Conservation (phyloP, 768 basidiomycete species). For the Russula dissimulans region DNA sequence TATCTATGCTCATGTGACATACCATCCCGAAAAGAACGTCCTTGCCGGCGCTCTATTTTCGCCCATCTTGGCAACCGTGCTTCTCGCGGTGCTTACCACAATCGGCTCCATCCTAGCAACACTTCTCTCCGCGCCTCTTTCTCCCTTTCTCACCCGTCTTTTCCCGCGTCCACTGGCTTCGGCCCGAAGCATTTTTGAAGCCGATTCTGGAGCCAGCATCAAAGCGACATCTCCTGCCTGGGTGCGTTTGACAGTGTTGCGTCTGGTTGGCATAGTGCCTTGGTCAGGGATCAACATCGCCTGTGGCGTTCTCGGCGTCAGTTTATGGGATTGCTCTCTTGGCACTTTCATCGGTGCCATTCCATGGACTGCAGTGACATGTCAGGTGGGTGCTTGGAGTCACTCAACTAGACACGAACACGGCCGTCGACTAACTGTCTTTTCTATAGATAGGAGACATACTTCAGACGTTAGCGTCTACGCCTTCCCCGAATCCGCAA, state of each 20-base stretch:
- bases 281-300: slow-evolving; percentile 98
- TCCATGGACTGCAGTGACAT: slow-evolving; percentile 89
- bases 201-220: slow-evolving; percentile 41
- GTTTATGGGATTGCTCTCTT: slow-evolving; percentile 62
- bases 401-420: background rate
- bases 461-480: slow-evolving; percentile 71
- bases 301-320: slow-evolving; percentile 84
- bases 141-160: slow-evolving; percentile 69
- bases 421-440: background rate
- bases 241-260: slow-evolving; percentile 80
- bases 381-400: slow-evolving; percentile 49
- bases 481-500: slow-evolving; percentile 59
- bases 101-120: slow-evolving; percentile 79
- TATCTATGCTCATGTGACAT: background rate
- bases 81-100: slow-evolving; percentile 80
- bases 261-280: slow-evolving; percentile 87
- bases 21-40: slow-evolving; percentile 53
- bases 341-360: slow-evolving; percentile 78
- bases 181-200: slow-evolving; percentile 74
- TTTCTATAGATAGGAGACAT: slow-evolving; percentile 69
- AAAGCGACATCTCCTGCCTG: slow-evolving; percentile 40
- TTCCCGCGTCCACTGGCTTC: slow-evolving; percentile 82
- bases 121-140: slow-evolving; percentile 70
- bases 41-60: slow-evolving; percentile 82
- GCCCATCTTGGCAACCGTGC: slow-evolving; percentile 68